Evolutionary conservation across 257 asterid species (phyloP).

Genomic region (Gentiana dahurica): DNA sequence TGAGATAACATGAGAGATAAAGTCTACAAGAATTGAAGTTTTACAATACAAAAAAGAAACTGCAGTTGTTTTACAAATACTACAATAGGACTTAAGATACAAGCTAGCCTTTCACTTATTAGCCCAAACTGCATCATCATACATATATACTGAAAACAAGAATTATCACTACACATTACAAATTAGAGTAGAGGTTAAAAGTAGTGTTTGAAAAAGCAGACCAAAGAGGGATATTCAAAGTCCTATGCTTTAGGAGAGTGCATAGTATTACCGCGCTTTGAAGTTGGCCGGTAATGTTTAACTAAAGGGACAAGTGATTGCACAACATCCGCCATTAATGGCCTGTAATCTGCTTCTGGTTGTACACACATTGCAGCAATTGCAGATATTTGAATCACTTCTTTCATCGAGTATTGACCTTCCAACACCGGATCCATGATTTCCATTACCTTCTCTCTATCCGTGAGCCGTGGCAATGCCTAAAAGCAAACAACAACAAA

Average conservation of each 20-base stretch:
- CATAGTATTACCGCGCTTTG: conserved; percentile 28
- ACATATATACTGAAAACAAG: no score
- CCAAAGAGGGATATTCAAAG: not conserved
- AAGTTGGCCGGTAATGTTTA: conserved; percentile 34
- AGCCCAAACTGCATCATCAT: no score
- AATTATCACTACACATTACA: no score
- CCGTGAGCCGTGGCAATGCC: conserved; percentile 79
- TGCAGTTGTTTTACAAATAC: no score
- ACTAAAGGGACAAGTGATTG: conserved; percentile 83
- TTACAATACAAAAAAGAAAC: no score
- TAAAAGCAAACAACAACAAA: conserved; percentile 6
- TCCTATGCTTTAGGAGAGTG: conserved; percentile 41
- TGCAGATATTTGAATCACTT: conserved; percentile 80
- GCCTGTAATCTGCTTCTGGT: conserved; percentile 88
- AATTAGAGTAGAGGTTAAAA: no score
- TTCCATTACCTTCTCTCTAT: conserved; percentile 65
- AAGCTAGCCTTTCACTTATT: no score
- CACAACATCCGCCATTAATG: conserved; percentile 84
- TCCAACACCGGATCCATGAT: conserved; percentile 81
- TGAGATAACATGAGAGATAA: no score
- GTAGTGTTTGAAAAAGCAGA: no score
- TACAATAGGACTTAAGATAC: no score
- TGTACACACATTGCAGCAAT: conserved; percentile 94
- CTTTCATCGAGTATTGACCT: conserved; percentile 81
- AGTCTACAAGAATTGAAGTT: no score